Conservation (phyloP, 805 yeast species). For the Wickerhamiella lipophila region DNA sequence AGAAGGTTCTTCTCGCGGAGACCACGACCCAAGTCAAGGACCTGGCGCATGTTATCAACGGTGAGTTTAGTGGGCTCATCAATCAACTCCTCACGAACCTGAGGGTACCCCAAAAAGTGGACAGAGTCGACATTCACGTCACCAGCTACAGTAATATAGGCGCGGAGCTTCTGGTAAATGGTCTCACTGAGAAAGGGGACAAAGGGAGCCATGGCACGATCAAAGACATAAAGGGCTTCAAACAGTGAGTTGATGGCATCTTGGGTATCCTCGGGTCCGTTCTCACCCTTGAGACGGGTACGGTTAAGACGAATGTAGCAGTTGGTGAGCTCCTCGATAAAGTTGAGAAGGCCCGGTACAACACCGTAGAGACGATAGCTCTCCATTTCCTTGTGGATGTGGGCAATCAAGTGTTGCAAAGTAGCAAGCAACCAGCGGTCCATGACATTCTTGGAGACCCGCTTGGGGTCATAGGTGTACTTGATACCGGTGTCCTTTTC, state of each 20-base stretch:
- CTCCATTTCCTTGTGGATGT: constrained; percentile 79
- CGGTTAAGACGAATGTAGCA: constrained; percentile 99
- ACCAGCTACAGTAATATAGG: constrained; percentile 29
- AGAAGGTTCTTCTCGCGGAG: constrained; percentile 93
- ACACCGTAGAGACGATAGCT: constrained; percentile 89
- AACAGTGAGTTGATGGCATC: constrained; percentile 82
- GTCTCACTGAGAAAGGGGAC: constrained; percentile 91
- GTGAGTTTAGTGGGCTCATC: constrained; percentile 78
- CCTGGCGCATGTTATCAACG: constrained; percentile 91
- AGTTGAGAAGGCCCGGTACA: constrained; percentile 77
- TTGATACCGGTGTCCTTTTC: constrained; percentile 60
- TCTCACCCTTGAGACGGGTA: constrained; percentile 92
- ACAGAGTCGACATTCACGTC: constrained; percentile 61
- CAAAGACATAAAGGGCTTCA: constrained; percentile 77
- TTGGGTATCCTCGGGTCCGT: constrained; percentile 70
- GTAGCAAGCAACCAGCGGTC: constrained; percentile 96
- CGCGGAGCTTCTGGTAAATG: constrained; percentile 64
- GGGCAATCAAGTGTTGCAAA: constrained; percentile 79
- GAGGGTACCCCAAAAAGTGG: constrained; percentile 88
- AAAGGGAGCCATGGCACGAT: constrained; percentile 97
- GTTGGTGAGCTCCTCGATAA: constrained; percentile 90
- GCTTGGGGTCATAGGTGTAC: constrained; percentile 55
- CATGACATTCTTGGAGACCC: constrained; percentile 77
- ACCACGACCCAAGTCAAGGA: constrained; percentile 89
- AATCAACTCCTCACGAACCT: constrained; percentile 62